These are phyloP conservation scores for Bremia lactucae DNA, from an alignment of 352 stramenopile species.

Conservation along the genomic window DNA sequence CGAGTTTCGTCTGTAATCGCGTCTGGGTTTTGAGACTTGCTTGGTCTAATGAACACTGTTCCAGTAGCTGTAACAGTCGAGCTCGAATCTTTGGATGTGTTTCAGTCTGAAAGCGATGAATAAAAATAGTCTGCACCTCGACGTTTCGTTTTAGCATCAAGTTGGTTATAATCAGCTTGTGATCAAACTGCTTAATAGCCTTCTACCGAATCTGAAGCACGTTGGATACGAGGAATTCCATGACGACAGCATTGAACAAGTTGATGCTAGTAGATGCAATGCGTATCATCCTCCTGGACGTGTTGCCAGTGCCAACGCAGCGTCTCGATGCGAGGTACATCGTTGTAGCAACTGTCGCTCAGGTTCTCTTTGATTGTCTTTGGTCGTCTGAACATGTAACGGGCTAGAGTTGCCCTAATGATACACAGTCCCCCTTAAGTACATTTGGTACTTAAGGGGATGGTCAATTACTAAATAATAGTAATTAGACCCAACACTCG, in stretches of 20 bases:
- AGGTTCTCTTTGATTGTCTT: slow-evolving; percentile 19
- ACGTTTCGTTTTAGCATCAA: slow-evolving; percentile 6
- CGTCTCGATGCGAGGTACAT: slow-evolving; percentile 8
- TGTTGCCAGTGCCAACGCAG: slow-evolving; percentile 12
- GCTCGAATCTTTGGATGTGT: slow-evolving; percentile 55
- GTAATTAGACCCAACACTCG: too few species aligned
- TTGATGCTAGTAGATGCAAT: slow-evolving; percentile 4
- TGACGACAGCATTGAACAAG: slow-evolving; percentile 10
- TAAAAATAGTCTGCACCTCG: slow-evolving; percentile 29
- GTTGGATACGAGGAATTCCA: slow-evolving; percentile 26
- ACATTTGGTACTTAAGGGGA: too few species aligned
- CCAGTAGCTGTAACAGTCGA: slow-evolving; percentile 41
- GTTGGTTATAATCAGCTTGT: slow-evolving; percentile 9
- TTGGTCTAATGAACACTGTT: slow-evolving; percentile 24
- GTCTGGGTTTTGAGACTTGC: slow-evolving; percentile 3
- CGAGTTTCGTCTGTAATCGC: slow-evolving; percentile 16
- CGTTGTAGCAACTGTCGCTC: slow-evolving; percentile 22
- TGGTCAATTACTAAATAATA: too few species aligned
- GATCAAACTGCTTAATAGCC: slow-evolving; percentile 40
- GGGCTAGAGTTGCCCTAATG: too few species aligned
- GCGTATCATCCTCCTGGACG: slow-evolving; percentile 29
- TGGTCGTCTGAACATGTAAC: slow-evolving; percentile 8
- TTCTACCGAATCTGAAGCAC: slow-evolving; percentile 58
- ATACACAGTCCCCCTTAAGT: too few species aligned
- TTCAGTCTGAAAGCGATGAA: slow-evolving; percentile 41